Base-by-base conservation (phyloP, 768 basidiomycete species). In the Suillus hirtellus region DNA sequence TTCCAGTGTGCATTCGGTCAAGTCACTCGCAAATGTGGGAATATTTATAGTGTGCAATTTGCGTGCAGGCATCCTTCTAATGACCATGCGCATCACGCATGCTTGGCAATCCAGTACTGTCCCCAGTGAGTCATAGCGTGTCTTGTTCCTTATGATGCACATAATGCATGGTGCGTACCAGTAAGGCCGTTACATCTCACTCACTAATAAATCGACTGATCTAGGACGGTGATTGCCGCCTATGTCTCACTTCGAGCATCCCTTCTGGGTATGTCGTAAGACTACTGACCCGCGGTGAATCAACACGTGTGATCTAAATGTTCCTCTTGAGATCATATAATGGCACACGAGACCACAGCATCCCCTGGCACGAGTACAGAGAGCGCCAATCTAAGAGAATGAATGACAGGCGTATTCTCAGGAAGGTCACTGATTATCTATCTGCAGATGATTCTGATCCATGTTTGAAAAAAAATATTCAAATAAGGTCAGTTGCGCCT, bases 361-460 rank as follows among this genome's bases (percentile, higher is more conserved):
- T 19, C 42, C 11, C 38, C 56, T 42, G 40, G 56, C 24, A 43
- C 40, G 24, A 43, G 56, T 27, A 31, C 56, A 27, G 56, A 58
- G 24, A 19, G 6, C 42, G 38, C 56, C 40, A 58, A 40, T 27
- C 9, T 40, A 11, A 53, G 52, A 11, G 31, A 53, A 53, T 34
- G 35, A 53, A 34, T 53, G 19, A 7, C n/a, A 53, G 31, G 34
- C 31, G 35, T 53, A 34, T 35, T 35, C 34, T n/a, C 19, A 53
- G 52, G 52, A 35, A 35, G 52, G 11, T n/a, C 11, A 17, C 55
- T 40, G 55, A 56, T 56, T 27, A 56, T 55, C 54, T 3, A 56
- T 56, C 37, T 21, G 15, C 9, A 40, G 40, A 3, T 58, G 38
- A 14, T 40, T 14, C 34, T 21, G 19, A 21, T 21, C 12, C 38